Conservation (phyloP, 371 early-diverging fungal species). For the Mortierella sp. region DNA sequence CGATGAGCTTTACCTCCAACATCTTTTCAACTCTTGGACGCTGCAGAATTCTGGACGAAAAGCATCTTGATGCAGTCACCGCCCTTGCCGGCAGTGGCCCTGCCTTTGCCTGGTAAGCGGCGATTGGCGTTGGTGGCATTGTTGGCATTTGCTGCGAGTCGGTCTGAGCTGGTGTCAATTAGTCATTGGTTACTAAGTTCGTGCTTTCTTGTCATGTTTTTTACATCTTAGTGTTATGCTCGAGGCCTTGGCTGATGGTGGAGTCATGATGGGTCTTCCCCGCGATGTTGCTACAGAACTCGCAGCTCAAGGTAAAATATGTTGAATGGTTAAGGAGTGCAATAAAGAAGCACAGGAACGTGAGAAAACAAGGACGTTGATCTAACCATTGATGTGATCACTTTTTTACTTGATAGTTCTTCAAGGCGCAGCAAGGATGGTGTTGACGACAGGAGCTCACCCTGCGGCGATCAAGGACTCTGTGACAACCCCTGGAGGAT, state of each 20-base stretch:
- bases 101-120: constrained; percentile 65
- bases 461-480: constrained; percentile 69
- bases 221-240: constrained; percentile 59
- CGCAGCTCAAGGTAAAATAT: constrained; percentile 63
- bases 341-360: background rate
- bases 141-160: background rate
- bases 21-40: constrained; percentile 66
- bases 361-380: background rate
- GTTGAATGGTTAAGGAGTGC: too few relatives aligned
- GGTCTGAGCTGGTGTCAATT: background rate
- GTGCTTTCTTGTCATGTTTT: background rate
- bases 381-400: background rate
- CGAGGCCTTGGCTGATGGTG: constrained; percentile 70
- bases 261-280: constrained; percentile 70
- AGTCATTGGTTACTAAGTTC: background rate
- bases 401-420: constrained; percentile 42
- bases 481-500: constrained; percentile 71
- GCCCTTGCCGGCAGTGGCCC: constrained; percentile 68
- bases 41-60: constrained; percentile 63
- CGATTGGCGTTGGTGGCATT: background rate
- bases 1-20: constrained; percentile 57
- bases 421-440: constrained; percentile 69
- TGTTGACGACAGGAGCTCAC: constrained; percentile 64
- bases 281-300: constrained; percentile 65
- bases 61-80: constrained; percentile 68